phyloP scores from a whole-genome alignment of 768 basidiomycete genomes.

The Suillus bovinus region DNA sequence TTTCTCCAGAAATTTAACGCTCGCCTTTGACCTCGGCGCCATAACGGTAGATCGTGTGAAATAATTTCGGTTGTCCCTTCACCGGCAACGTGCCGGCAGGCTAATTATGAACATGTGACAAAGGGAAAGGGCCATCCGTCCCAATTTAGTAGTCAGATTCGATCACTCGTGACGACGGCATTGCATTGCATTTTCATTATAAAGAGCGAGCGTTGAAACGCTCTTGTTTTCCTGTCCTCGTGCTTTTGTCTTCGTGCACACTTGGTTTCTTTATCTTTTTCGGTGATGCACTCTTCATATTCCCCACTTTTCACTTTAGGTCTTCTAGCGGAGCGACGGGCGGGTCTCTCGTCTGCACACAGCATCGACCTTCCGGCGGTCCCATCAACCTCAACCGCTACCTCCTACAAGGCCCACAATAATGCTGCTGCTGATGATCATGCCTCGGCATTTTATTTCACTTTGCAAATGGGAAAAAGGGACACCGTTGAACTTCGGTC shows the following conservation, averaged over 20 bases:
- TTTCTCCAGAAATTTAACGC: background rate
- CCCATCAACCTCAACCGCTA: slow-evolving; percentile 10
- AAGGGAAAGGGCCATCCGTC: slow-evolving; percentile 3
- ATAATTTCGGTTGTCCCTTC: background rate
- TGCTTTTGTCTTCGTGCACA: background rate
- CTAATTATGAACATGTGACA: slow-evolving; percentile 4
- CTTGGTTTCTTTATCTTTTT: background rate
- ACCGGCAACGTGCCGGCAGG: background rate
- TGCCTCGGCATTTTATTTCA: slow-evolving; percentile 48
- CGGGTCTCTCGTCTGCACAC: slow-evolving; percentile 19
- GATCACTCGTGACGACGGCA: slow-evolving; percentile 13
- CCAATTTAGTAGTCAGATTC: background rate
- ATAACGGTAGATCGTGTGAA: background rate
- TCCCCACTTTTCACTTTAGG: slow-evolving; percentile 69
- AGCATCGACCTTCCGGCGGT: slow-evolving; percentile 17
- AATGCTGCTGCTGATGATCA: slow-evolving; percentile 27
- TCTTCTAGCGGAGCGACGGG: slow-evolving; percentile 41
- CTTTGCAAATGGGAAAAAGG: slow-evolving; percentile 41
- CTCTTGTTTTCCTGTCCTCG: background rate
- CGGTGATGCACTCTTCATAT: slow-evolving; percentile 35
- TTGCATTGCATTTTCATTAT: slow-evolving; percentile 1
- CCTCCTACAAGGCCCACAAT: slow-evolving; percentile 8
- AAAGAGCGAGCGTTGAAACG: background rate
- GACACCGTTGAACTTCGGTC: slow-evolving; percentile 48
- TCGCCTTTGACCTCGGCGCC: too few species aligned